Evolutionary conservation across 1,284 basidiomycete genomes (phyloP).

Genomic region (Puccinia triticina): DNA sequence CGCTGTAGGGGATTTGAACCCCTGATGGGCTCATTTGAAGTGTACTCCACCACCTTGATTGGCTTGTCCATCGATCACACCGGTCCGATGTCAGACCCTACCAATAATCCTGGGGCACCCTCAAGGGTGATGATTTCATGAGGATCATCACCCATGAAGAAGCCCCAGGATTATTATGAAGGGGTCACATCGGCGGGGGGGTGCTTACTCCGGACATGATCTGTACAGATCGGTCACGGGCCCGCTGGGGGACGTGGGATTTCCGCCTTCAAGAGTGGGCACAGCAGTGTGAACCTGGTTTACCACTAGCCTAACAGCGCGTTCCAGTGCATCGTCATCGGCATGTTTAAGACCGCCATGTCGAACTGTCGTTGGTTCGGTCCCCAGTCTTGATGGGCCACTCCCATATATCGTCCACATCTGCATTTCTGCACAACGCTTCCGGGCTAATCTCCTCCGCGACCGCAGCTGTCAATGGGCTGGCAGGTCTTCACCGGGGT

Average conservation of each 20-base stretch:
- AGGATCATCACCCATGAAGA: too few relatives aligned
- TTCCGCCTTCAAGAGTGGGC: not conserved
- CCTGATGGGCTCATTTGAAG: not conserved
- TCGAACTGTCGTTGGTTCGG: not conserved
- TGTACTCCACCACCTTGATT: not conserved
- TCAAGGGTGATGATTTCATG: too few relatives aligned
- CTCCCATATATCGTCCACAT: too few relatives aligned
- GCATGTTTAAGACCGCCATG: not conserved
- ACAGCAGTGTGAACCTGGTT: not conserved
- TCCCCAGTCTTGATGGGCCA: not conserved
- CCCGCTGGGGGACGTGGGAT: not conserved
- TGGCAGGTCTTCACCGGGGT: too few relatives aligned
- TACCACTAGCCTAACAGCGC: constrained; percentile 12
- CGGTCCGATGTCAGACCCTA: not conserved
- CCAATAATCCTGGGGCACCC: not conserved
- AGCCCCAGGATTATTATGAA: too few relatives aligned
- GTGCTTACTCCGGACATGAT: constrained; percentile 5
- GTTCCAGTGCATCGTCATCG: not conserved
- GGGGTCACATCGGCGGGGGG: too few relatives aligned
- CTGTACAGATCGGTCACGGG: constrained; percentile 8
- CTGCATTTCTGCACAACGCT: not conserved
- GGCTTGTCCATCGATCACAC: not conserved
- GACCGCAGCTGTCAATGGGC: too few relatives aligned
- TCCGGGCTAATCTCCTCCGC: too few relatives aligned
- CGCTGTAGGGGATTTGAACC: constrained; percentile 17